These are phyloP conservation scores for Bathelium albidoporum DNA, from an alignment of 495 filamentous ascomycete genomes.

Conservation along the genomic window DNA sequence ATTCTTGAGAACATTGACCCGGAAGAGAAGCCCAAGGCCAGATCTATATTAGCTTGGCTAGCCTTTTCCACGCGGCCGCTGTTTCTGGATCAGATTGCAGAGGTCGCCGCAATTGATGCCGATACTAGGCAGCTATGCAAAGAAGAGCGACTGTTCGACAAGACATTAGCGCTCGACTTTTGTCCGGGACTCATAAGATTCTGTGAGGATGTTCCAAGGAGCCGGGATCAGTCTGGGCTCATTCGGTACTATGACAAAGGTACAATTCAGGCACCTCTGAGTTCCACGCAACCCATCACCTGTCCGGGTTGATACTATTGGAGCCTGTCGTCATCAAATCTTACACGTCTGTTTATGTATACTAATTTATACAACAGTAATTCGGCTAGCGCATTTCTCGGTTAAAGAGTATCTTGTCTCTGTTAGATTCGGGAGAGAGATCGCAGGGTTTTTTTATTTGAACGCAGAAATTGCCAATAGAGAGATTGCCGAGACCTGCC, in stretches of 20 bases:
- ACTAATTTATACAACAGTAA: background rate
- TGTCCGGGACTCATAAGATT: background rate
- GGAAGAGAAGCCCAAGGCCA: background rate
- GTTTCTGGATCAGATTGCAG: background rate
- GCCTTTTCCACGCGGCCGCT: background rate
- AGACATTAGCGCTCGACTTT: background rate
- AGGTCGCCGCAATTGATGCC: background rate
- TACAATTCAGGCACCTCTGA: background rate
- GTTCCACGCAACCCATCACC: background rate
- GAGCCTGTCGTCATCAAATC: too few relatives aligned
- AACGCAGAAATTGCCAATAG: background rate
- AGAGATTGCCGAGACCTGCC: background rate
- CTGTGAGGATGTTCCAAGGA: background rate
- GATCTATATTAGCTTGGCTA: background rate
- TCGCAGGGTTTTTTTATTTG: background rate
- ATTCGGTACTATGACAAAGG: background rate
- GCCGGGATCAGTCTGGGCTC: background rate
- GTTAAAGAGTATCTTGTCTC: slow-evolving; percentile 6
- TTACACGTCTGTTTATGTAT: too few relatives aligned
- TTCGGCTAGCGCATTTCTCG: slow-evolving; percentile 5
- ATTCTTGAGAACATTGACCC: background rate
- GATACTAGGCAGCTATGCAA: background rate
- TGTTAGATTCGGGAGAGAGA: background rate
- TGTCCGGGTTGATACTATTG: too few relatives aligned
- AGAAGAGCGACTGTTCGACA: background rate